These are phyloP conservation scores for Tricholoma furcatifolium DNA, from an alignment of 768 basidiomycete species.

Conservation along the genomic window DNA sequence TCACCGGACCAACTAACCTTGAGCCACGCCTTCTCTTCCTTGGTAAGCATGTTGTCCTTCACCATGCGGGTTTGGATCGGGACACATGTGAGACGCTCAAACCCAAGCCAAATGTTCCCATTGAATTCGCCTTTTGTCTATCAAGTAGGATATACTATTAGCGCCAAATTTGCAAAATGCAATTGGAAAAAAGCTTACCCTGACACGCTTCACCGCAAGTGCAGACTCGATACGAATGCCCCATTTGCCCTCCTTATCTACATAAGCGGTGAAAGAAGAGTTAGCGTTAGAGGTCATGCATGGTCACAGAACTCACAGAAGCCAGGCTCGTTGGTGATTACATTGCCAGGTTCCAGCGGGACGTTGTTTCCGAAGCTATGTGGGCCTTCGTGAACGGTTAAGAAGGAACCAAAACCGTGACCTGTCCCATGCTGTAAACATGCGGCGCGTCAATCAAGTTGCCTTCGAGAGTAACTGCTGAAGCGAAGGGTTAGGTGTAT, in stretches of 20 bases:
- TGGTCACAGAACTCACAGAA: constrained; percentile 57
- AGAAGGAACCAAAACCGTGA: constrained; percentile 86
- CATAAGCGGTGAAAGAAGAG: neutral
- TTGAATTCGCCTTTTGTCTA: constrained; percentile 73
- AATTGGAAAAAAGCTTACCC: constrained; percentile 30
- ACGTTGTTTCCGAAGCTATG: constrained; percentile 72
- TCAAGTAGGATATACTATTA: neutral
- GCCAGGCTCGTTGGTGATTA: constrained; percentile 93
- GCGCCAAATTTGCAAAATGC: neutral
- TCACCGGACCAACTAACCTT: constrained; percentile 43
- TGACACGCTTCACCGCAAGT: constrained; percentile 59
- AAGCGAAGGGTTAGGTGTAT: neutral
- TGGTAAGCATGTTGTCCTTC: constrained; percentile 78
- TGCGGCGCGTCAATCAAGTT: constrained; percentile 10
- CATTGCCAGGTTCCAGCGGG: constrained; percentile 80
- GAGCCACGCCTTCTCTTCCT: constrained; percentile 86
- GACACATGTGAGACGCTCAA: constrained; percentile 90
- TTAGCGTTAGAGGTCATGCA: constrained; percentile 13
- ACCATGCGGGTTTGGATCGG: constrained; percentile 93
- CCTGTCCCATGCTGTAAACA: constrained; percentile 79
- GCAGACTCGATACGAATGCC: constrained; percentile 94
- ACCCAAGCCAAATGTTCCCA: constrained; percentile 81
- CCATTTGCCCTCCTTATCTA: constrained; percentile 76
- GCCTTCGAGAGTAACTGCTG: neutral
- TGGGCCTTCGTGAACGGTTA: constrained; percentile 84